Evolutionary conservation across 768 basidiomycete species (phyloP).

Genomic region (Inosperma sp.): DNA sequence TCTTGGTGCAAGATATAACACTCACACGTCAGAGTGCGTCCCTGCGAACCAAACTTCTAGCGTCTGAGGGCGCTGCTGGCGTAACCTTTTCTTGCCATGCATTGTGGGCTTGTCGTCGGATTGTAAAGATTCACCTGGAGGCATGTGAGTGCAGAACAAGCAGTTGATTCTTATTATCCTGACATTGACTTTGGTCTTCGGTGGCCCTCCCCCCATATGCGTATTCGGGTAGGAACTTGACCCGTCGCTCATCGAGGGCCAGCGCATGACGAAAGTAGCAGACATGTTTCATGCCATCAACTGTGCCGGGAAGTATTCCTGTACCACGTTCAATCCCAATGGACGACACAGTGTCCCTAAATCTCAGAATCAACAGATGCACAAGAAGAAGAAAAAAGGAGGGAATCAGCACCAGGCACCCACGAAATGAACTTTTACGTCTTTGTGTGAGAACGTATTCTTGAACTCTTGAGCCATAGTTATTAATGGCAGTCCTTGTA

Average conservation of each 20-base stretch:
- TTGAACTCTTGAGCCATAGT: conserved; percentile 17
- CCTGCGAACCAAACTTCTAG: conserved; percentile 16
- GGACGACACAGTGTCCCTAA: conserved; percentile 47
- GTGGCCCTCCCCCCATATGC: conserved; percentile 22
- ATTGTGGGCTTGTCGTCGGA: not conserved
- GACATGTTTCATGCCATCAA: conserved; percentile 25
- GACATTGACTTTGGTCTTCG: too few species aligned
- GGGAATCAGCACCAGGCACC: conserved; percentile 35
- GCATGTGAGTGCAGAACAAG: too few species aligned
- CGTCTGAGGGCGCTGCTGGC: conserved; percentile 7
- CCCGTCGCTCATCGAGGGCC: conserved; percentile 44
- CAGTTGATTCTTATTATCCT: too few species aligned
- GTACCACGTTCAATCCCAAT: conserved; percentile 33
- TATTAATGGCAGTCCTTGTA: not conserved
- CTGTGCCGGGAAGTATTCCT: conserved; percentile 30
- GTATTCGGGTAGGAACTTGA: conserved; percentile 46
- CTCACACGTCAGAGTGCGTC: conserved; percentile 15
- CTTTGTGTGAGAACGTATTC: conserved; percentile 17
- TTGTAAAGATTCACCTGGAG: not conserved
- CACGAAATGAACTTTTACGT: conserved; percentile 40
- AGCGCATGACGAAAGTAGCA: conserved; percentile 44
- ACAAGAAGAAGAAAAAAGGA: not conserved
- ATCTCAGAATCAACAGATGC: not conserved
- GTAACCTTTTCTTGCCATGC: not conserved
- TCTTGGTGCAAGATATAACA: not conserved